These are phyloP conservation scores for Fraxinus floribunda DNA, from an alignment of 305 asterid genomes.

Conservation along the genomic window DNA sequence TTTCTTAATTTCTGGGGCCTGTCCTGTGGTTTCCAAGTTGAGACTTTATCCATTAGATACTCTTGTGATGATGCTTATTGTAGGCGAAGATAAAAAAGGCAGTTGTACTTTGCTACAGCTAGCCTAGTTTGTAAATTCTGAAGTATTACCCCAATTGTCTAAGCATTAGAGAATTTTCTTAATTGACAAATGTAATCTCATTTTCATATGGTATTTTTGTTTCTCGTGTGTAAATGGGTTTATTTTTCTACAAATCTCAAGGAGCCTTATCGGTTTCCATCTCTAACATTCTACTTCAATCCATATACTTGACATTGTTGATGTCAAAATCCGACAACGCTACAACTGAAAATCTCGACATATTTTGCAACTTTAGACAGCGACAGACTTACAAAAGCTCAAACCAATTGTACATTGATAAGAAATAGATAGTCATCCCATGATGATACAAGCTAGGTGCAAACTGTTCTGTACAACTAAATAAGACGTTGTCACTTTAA, in stretches of 20 bases:
- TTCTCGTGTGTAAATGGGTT: neutral
- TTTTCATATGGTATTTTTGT: neutral
- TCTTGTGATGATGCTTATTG: conserved; percentile 23
- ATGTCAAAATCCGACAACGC: neutral
- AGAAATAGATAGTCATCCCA: neutral
- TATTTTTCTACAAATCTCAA: neutral
- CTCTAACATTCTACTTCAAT: too few species aligned
- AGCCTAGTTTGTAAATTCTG: conserved; percentile 32
- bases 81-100: conserved; percentile 20
- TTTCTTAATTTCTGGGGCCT: conserved; percentile 14
- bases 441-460: neutral
- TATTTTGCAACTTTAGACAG: neutral
- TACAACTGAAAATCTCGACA: neutral
- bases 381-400: neutral
- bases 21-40: conserved; percentile 24
- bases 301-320: too few species aligned
- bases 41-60: conserved; percentile 25
- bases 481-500: neutral
- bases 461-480: neutral
- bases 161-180: conserved; percentile 18
- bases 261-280: too few species aligned
- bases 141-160: conserved; percentile 8
- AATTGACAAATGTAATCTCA: conserved; percentile 14
- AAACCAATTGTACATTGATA: neutral
- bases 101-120: conserved; percentile 26